A percentile compares a stretch with the other conserved stretches of the same genome.
phyloP scores from a whole-genome alignment of 2,329 filamentous ascomycete genomes.

The Fusarium miscanthi region DNA sequence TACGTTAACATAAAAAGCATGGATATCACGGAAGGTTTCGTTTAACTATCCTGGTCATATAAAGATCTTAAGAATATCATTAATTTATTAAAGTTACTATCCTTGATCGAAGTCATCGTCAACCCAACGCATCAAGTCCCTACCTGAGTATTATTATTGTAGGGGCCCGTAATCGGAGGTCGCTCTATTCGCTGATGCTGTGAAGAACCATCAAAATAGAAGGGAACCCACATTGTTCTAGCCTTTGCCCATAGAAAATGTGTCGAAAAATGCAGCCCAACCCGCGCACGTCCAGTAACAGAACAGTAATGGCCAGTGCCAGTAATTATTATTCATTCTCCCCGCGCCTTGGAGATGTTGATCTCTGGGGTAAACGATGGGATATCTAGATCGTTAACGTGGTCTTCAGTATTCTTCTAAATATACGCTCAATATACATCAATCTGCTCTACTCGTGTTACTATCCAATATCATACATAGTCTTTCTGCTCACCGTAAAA shows the following conservation, averaged over 20 bases:
- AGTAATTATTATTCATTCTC: conserved; percentile 25
- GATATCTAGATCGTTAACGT: not conserved
- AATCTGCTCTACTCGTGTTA: not conserved
- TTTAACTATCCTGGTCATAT: not conserved
- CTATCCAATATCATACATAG: too few species aligned
- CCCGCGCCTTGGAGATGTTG: conserved; percentile 16
- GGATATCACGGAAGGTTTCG: not conserved
- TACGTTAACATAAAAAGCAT: not conserved
- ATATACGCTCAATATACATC: too few species aligned
- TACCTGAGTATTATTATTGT: not conserved
- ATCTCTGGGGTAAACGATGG: conserved; percentile 37
- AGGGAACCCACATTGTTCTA: conserved; percentile 37
- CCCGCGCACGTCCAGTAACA: not conserved
- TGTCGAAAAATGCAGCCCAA: conserved; percentile 1
- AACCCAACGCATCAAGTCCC: not conserved
- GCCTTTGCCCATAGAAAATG: conserved; percentile 26
- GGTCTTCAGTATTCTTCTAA: not conserved
- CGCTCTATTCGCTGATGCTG: not conserved
- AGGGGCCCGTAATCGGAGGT: conserved; percentile 25
- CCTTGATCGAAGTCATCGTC: not conserved
- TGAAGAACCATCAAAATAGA: not conserved
- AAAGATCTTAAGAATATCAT: not conserved
- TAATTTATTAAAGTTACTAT: not conserved
- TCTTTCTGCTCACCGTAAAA: not conserved
- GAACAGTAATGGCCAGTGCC: conserved; percentile 1